Evolutionary conservation across 768 basidiomycete genomes (phyloP), one percentile per base, ranked within the genome.

Genomic region (Tephrocybe sp.): DNA sequence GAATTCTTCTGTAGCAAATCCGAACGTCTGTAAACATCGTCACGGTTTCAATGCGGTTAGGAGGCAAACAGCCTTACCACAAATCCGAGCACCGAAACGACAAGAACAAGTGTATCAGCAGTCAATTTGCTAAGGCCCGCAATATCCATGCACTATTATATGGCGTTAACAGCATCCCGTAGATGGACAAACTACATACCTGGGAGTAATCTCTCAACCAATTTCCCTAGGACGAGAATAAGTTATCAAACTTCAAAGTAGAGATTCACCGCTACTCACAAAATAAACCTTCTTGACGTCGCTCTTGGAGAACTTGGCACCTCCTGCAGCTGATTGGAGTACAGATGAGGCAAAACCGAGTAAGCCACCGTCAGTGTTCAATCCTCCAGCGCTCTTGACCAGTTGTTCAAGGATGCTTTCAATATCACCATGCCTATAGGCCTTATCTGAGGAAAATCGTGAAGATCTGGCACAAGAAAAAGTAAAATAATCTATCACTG

Each of bases 401-500:
- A 85, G 66, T n/a, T 72, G 74, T 29, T 76, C 74, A 22, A 88
- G 75, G 53, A 84, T 74, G 58, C 80, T 79, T 68, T 88, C 86
- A 42, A 88, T 87, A 59, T 89, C 87, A 12, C 86, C 84, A 71
- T 88, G 86, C 43, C 85, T 72, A 65, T 83, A 89, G 0, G 86
- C 86, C 63, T 84, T 87, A 64, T 81, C 80, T 80, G 56, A 21
- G 10, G 29, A 18, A 19, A 30, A 27, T 55, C 24, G 52, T 41
- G 31, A 50, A 37, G 16, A 49, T 22, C 36, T 25, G 48, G 49
- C 22, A 48, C 21, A 34, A 15, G 30, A 30, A n/a, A 25, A 19
- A 31, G n/a, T 4, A 10, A 13, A 23, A 24, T 39, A 36, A 21
- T 37, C 24, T 34, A 39, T 42, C 18, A 64, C 69, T 47, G 45